Percentiles rank a stretch among this genome's conserved stretches.
phyloP scores from a whole-genome alignment of 2,329 filamentous ascomycete species.

The Teratosphaeria nubilosa region DNA sequence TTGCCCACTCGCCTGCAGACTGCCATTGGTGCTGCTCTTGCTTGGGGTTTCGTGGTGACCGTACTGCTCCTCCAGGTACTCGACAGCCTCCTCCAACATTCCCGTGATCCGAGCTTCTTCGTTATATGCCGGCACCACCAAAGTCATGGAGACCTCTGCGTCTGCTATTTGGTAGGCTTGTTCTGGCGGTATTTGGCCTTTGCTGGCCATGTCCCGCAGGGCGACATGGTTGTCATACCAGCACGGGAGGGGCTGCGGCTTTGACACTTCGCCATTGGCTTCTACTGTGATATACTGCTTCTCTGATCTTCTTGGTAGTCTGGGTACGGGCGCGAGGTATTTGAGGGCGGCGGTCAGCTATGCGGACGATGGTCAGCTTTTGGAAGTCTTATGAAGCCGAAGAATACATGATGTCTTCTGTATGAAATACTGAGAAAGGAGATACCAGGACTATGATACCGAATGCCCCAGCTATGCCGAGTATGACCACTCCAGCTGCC shows the following conservation, averaged over 20 bases:
- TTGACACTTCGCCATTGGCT: conserved; percentile 49
- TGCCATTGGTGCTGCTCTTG: conserved; percentile 22
- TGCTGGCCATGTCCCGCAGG: conserved; percentile 38
- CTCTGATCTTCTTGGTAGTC: conserved; percentile 63
- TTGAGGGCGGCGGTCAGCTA: conserved; percentile 44
- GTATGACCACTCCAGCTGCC: conserved; percentile 10
- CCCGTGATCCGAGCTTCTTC: conserved; percentile 73
- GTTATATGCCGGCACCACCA: conserved; percentile 93
- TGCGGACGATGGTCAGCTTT: conserved; percentile 1
- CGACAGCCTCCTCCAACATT: conserved; percentile 84
- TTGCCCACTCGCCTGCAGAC: conserved; percentile 17
- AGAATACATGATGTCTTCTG: not conserved
- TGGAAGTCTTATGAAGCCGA: not conserved
- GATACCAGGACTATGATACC: conserved; percentile 20
- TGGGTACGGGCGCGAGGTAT: conserved; percentile 70
- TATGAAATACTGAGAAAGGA: conserved; percentile 12
- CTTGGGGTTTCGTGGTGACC: conserved; percentile 22
- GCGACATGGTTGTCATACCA: conserved; percentile 73
- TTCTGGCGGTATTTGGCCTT: conserved; percentile 20
- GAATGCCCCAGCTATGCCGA: conserved; percentile 11
- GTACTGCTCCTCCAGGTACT: conserved; percentile 70
- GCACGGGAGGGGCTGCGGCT: conserved; percentile 57
- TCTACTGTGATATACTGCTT: conserved; percentile 74
- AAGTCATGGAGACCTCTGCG: conserved; percentile 73
- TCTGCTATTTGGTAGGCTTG: conserved; percentile 56